Conservation (phyloP, 495 filamentous ascomycete species). For the Sabuloglossum arenarium region DNA sequence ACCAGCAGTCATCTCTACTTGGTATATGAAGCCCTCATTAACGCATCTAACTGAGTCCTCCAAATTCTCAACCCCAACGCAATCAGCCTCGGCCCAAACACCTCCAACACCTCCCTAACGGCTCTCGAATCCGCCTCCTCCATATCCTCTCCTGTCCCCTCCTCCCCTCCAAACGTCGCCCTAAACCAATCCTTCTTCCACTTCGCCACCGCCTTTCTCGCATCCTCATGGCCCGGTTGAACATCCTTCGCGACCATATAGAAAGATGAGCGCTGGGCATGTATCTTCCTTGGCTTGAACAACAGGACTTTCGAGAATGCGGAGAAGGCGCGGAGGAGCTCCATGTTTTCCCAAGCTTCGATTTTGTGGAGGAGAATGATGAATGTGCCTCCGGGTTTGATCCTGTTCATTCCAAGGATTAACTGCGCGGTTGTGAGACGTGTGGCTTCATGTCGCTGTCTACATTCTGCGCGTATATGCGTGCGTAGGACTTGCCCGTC, state of each 20-base stretch:
- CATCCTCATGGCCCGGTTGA: slow-evolving; percentile 14
- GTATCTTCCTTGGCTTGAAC: slow-evolving; percentile 25
- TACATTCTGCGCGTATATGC: background rate
- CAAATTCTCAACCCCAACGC: too few relatives aligned
- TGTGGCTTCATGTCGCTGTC: slow-evolving; percentile 11
- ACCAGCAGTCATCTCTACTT: too few relatives aligned
- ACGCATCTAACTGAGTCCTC: too few relatives aligned
- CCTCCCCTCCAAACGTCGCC: slow-evolving; percentile 21
- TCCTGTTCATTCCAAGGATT: slow-evolving; percentile 24
- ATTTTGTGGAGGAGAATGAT: slow-evolving; percentile 29
- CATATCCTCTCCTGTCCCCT: background rate
- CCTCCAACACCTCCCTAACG: background rate
- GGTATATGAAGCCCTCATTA: too few relatives aligned
- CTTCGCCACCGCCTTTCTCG: slow-evolving; percentile 15
- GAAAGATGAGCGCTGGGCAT: slow-evolving; percentile 28
- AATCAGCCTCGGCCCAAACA: too few relatives aligned
- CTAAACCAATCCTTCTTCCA: slow-evolving; percentile 25
- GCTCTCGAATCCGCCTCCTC: background rate
- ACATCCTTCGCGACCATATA: slow-evolving; percentile 33
- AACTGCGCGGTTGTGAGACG: slow-evolving; percentile 25
- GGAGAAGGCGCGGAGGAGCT: background rate
- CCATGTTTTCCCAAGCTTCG: slow-evolving; percentile 11
- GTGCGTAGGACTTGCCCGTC: background rate
- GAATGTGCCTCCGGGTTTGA: slow-evolving; percentile 25
- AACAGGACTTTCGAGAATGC: slow-evolving; percentile 24